phyloP scores from a whole-genome alignment of 768 basidiomycete species.

The Pleurotus giganteus region DNA sequence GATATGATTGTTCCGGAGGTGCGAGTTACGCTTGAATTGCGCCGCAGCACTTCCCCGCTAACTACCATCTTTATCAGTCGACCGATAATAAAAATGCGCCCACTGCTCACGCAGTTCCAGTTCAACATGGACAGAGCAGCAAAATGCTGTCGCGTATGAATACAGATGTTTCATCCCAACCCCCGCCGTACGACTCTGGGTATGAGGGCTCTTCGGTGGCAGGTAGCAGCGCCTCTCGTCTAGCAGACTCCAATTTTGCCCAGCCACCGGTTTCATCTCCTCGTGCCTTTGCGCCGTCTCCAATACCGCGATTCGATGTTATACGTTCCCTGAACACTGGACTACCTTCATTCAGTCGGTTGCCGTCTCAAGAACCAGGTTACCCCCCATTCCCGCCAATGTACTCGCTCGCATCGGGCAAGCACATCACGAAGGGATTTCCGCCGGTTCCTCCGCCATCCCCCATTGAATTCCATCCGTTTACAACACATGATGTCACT shows the following conservation, averaged over 20 bases:
- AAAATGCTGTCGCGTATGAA: background rate
- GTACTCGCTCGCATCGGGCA: constrained; percentile 26
- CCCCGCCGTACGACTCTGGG: background rate
- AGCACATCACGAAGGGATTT: constrained; percentile 41
- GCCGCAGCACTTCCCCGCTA: background rate
- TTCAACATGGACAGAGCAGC: background rate
- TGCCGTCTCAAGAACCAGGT: constrained; percentile 14
- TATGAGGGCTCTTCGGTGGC: background rate
- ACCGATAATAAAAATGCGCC: background rate
- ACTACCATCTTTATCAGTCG: background rate
- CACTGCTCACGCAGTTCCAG: background rate
- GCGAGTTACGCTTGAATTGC: background rate
- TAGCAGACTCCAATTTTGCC: background rate
- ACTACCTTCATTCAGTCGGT: constrained; percentile 18
- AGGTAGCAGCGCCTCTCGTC: background rate
- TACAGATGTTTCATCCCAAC: background rate
- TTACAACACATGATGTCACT: constrained; percentile 44
- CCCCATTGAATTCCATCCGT: constrained; percentile 41
- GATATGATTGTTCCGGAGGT: constrained; percentile 2
- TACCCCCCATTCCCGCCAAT: constrained; percentile 30
- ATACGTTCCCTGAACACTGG: background rate
- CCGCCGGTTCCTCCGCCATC: constrained; percentile 40
- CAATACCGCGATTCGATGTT: background rate
- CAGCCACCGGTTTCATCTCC: background rate
- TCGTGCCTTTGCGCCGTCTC: background rate